Base-by-base conservation (phyloP, 1,284 basidiomycete species). In the Cryptococcus amylolentus region DNA sequence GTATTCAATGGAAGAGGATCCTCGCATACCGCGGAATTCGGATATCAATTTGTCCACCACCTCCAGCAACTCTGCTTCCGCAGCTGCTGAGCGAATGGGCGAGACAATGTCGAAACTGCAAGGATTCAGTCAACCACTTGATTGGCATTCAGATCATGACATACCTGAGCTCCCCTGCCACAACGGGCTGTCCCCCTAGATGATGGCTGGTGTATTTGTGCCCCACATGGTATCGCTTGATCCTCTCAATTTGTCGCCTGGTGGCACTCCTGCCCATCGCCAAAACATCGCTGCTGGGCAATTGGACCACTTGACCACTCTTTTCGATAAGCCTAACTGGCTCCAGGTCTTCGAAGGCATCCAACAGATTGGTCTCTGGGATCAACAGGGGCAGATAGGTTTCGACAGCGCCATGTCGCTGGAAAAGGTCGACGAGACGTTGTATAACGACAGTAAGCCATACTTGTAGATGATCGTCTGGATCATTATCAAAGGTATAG, bases 151-250 rank as follows among this genome's bases (percentile, higher is more conserved):
- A n/a, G 3, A 14, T 10, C 4, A n/a, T 23, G 5, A 44, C 23
- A 3, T 13, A 75, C 70, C 69, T 75, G n/a, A 76, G 48, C 53
- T 77, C 74, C 2, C 69, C 71, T 8, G 63, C 60, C 0, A 68
- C 60, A 5, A 57, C 57, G 0, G 77, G 77, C 51, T 79, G 77
- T 0, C 77, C 73, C 9, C 74, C 77, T 8, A 71, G 58, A 0
- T 67, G 59, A 10, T 68, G 59, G 38, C 76, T 70, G 0, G 63
- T 49, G 53, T 86, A 92, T 10, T 86, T 84, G 58, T 87, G 83
- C 35, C 85, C 82, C 37, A 95, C 86, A 74, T 92, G 88, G 77
- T 88, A 96, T 16, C 93, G 83, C 77, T 98, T 97, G 74, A 96
- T 91, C 42, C 94, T 81, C 64, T 84, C 84, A 49, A 85, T 83